These are phyloP conservation scores for Cytospora piceae DNA, from an alignment of 2,329 filamentous ascomycete genomes.

Conservation along the genomic window DNA sequence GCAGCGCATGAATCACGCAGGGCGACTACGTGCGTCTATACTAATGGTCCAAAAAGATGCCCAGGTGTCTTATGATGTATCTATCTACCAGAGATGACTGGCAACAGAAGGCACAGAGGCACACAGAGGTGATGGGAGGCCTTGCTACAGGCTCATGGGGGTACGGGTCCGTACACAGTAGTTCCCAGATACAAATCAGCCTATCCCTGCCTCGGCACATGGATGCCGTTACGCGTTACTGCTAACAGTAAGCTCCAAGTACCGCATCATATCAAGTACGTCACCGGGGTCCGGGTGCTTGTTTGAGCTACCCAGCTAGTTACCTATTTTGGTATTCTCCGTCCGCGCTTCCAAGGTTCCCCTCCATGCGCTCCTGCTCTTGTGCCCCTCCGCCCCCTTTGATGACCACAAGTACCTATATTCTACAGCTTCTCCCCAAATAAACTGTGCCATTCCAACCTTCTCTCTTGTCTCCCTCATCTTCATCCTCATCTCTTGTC, in stretches of 20 bases:
- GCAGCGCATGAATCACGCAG: background rate
- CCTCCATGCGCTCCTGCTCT: background rate
- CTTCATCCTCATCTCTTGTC: constrained; percentile 5
- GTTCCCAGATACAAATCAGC: background rate
- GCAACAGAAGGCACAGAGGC: too few species aligned
- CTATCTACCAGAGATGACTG: background rate
- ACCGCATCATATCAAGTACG: background rate
- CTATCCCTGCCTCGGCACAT: background rate
- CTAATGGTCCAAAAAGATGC: background rate
- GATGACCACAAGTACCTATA: background rate
- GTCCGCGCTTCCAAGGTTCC: background rate
- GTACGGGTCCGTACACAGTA: too few species aligned
- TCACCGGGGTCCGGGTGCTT: background rate
- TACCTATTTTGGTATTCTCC: background rate
- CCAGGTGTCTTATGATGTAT: background rate
- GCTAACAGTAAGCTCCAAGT: background rate
- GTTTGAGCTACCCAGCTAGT: background rate
- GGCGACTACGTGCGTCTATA: background rate
- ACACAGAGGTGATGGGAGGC: too few species aligned
- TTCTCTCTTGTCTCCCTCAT: constrained; percentile 3
- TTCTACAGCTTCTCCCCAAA: background rate
- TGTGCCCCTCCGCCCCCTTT: background rate
- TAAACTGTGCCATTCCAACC: background rate
- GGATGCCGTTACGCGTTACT: constrained; percentile 1
- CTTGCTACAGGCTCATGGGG: background rate